Conservation (phyloP, 176 grass and related monocot genomes). For the Pontederia paniculata region DNA sequence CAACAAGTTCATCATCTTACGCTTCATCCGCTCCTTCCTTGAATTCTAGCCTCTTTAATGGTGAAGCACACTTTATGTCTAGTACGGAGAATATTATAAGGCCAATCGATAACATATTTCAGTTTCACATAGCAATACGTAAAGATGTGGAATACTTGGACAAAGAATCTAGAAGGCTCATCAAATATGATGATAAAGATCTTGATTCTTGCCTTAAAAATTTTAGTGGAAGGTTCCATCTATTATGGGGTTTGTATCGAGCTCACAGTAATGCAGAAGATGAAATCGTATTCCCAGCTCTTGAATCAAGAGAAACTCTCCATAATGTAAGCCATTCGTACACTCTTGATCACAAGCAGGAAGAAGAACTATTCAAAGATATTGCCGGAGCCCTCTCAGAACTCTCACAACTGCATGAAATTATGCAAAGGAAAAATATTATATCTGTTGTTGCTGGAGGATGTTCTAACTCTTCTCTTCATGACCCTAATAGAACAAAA, state of each 20-base stretch:
- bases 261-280: constrained; percentile 95
- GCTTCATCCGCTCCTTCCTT: constrained; percentile 58
- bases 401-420: constrained; percentile 44
- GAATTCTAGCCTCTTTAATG: constrained; percentile 61
- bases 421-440: constrained; percentile 6
- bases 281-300: constrained; percentile 80
- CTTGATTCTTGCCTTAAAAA: constrained; percentile 48
- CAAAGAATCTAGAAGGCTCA: constrained; percentile 55
- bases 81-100: constrained; percentile 31
- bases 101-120: constrained; percentile 88
- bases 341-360: constrained; percentile 85
- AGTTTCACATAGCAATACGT: constrained; percentile 90
- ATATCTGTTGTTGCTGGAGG: constrained; percentile 5
- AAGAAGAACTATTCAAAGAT: constrained; percentile 74
- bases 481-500: constrained; percentile 33
- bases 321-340: constrained; percentile 93
- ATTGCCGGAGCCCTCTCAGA: constrained; percentile 54
- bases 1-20: constrained; percentile 23
- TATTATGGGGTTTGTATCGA: constrained; percentile 89
- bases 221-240: constrained; percentile 70
- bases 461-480: constrained; percentile 16
- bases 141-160: constrained; percentile 86
- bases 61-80: constrained; percentile 33
- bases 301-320: constrained; percentile 76
- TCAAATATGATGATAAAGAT: constrained; percentile 52